Conservation (phyloP, 495 filamentous ascomycete genomes). For the Paragyromitra xinjiangensis region DNA sequence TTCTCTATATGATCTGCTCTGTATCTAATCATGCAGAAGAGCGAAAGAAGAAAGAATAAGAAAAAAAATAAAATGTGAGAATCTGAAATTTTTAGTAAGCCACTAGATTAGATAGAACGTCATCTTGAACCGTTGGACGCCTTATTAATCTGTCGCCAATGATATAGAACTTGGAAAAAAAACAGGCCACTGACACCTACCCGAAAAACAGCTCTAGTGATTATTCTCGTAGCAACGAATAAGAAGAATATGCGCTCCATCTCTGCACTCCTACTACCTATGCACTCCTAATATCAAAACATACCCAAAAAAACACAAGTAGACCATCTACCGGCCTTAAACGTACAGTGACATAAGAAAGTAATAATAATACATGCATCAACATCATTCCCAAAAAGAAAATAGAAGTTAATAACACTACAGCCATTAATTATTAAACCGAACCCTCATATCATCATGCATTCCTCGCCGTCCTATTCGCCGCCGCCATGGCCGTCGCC, state of each 20-base stretch:
- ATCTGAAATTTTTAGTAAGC: conserved; percentile 10
- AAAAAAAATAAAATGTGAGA: conserved; percentile 7
- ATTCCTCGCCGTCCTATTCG: conserved; percentile 4
- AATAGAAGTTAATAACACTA: neutral
- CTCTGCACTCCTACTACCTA: neutral
- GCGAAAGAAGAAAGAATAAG: conserved; percentile 10
- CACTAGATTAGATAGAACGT: neutral
- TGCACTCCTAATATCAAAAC: neutral
- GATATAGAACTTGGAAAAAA: conserved; percentile 11
- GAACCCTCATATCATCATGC: neutral
- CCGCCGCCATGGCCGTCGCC: neutral
- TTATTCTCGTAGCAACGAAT: conserved; percentile 2
- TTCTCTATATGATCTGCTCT: conserved; percentile 35
- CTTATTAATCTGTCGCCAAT: conserved; percentile 35
- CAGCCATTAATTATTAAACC: neutral
- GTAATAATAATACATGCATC: conserved; percentile 8
- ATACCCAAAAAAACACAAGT: neutral
- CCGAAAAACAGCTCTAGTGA: conserved; percentile 13
- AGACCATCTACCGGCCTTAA: conserved; percentile 1
- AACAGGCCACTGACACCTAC: conserved; percentile 35
- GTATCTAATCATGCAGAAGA: conserved; percentile 40
- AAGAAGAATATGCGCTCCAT: neutral
- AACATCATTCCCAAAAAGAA: neutral
- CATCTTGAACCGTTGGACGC: conserved; percentile 17
- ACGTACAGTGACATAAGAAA: neutral